Base-by-base conservation (phyloP, 371 early-diverging fungal genomes). In the Actinomucor elegans region DNA sequence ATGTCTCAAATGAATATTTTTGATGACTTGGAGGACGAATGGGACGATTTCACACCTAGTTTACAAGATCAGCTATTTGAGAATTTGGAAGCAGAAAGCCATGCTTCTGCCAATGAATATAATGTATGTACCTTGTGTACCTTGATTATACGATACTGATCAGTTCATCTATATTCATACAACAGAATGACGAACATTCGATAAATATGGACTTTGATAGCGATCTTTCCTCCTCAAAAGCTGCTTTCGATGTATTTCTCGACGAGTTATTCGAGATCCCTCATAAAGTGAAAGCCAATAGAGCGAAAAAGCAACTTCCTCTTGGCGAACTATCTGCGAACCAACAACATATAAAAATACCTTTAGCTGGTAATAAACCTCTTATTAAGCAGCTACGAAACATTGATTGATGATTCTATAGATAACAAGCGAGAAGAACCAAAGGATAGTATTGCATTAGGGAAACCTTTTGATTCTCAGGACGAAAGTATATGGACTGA, bases 11-110 rank as follows among this genome's bases (percentile, higher is more conserved):
- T 57, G 27, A 46, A 51, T 36, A 45, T 46, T 47, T 15, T 24
- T 26, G 46, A 51, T 43, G 50, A 43, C 27, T 44, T 43, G 36
- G 57, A 57, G 7, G 49, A 57, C 18, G 57, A 51, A n/a, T 57
- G 57, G 57, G 57, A 57, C 12, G 57, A 57, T 4, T 44, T 57
- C 4, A 57, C 57, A 14, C 57, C 57, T 18, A 51, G 51, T 27
- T 34, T 53, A 15, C 59, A 59, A 26, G 59, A 59, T 10, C 32
- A 49, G 26, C 26, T 53, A 31, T 49, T 54, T 41, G 55, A 60
- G 10, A 49, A 49, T n/a, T n/a, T 60, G 21, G 45, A 60, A 28
- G 35, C 11, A 17, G 34, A 33, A 14, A 35, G 23, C 12, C 10
- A 9, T 31, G 27, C n/a, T 31, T 36, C 14, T 24, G 35, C 24